phyloP scores from a whole-genome alignment of 495 filamentous ascomycete genomes.

The Neurospora tetraspora region DNA sequence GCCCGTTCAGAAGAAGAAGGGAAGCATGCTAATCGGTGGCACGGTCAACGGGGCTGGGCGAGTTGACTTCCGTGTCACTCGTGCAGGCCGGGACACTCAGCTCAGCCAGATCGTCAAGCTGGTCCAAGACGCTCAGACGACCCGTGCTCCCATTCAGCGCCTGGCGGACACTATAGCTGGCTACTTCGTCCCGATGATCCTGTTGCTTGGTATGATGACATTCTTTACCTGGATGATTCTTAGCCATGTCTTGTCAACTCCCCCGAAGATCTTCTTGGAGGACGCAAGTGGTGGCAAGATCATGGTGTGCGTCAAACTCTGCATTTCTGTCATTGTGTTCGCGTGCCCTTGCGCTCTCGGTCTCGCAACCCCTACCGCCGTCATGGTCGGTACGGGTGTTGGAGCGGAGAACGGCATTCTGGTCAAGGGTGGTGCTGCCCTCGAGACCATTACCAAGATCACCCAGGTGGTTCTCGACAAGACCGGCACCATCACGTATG shows the following conservation, averaged over 20 bases:
- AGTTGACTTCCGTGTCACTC: constrained; percentile 85
- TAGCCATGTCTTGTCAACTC: constrained; percentile 68
- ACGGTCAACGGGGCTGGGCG: constrained; percentile 92
- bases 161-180: constrained; percentile 87
- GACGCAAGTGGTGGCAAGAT: constrained; percentile 73
- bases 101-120: constrained; percentile 96
- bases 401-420: constrained; percentile 96
- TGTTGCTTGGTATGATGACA: constrained; percentile 72
- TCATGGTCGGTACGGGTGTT: constrained; percentile 97
- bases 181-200: constrained; percentile 87
- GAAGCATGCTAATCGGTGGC: constrained; percentile 76
- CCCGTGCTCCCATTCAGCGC: constrained; percentile 86
- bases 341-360: constrained; percentile 95
- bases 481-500: constrained; percentile 90
- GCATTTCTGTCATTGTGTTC: constrained; percentile 98
- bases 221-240: constrained; percentile 93
- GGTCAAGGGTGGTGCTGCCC: constrained; percentile 87
- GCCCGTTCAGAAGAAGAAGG: constrained; percentile 79
- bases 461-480: constrained; percentile 98
- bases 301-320: constrained; percentile 95
- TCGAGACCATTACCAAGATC: constrained; percentile 88
- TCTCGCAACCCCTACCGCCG: constrained; percentile 87
- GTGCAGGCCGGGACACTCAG: constrained; percentile 90
- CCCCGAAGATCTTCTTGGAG: constrained; percentile 82
- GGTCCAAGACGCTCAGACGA: constrained; percentile 94